phyloP scores from a whole-genome alignment of 768 basidiomycete genomes.

The Kwoniella bestiolae region DNA sequence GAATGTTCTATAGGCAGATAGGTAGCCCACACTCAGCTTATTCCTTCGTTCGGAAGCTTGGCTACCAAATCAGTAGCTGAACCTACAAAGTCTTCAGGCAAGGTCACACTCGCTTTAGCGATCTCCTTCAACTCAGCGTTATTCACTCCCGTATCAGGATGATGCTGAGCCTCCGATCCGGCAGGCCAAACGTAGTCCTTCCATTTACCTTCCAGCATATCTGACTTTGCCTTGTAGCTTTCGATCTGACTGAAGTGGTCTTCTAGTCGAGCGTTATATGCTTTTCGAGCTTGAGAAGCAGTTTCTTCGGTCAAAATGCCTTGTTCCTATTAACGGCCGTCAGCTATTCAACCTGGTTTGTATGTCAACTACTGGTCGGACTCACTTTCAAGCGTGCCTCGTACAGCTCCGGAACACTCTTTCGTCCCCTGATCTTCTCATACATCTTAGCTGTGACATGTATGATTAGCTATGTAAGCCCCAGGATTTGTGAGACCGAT shows the following conservation, averaged over 20 bases:
- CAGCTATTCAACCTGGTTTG: neutral
- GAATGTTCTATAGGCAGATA: constrained; percentile 84
- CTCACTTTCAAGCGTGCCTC: constrained; percentile 76
- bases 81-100: constrained; percentile 70
- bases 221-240: constrained; percentile 61
- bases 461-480: neutral
- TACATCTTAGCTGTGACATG: constrained; percentile 72
- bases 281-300: constrained; percentile 63
- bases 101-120: constrained; percentile 70
- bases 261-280: constrained; percentile 70
- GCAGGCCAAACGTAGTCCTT: constrained; percentile 67
- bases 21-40: no score
- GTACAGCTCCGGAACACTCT: constrained; percentile 78
- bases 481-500: no score
- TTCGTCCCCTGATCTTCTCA: constrained; percentile 75
- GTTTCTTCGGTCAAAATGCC: constrained; percentile 64
- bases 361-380: constrained; percentile 10
- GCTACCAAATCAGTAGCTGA: neutral
- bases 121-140: constrained; percentile 64
- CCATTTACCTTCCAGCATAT: constrained; percentile 76
- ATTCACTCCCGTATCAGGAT: constrained; percentile 73
- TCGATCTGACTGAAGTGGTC: constrained; percentile 64
- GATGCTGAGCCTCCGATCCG: constrained; percentile 62
- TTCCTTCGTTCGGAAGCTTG: no score
- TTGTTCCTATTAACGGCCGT: constrained; percentile 59